Evolutionary conservation across 768 basidiomycete species (phyloP).

Genomic region (Macrocybe gigantea): DNA sequence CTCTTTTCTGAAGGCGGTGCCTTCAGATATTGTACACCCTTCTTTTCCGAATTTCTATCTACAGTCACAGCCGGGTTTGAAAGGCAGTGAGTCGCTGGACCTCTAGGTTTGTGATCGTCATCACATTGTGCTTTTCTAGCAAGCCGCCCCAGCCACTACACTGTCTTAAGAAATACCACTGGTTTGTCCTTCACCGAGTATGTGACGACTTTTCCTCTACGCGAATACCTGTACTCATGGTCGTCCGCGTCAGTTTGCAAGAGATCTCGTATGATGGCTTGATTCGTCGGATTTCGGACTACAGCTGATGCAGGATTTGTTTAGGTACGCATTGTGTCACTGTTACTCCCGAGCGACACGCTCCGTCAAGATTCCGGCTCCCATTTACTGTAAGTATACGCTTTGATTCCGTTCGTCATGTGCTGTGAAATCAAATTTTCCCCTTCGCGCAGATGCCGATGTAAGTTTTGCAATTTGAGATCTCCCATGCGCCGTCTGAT

Average conservation of each 20-base stretch:
- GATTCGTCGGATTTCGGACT: too few species aligned
- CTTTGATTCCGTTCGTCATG: not conserved
- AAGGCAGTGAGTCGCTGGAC: conserved; percentile 34
- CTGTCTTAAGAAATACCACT: conserved; percentile 31
- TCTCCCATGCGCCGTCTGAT: not conserved
- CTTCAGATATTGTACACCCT: conserved; percentile 47
- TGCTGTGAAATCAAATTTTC: not conserved
- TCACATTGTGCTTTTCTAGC: conserved; percentile 25
- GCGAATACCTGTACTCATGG: not conserved
- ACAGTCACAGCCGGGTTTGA: conserved; percentile 47
- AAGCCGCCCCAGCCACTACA: conserved; percentile 53
- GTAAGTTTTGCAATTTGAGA: conserved; percentile 23
- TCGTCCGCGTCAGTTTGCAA: conserved; percentile 28
- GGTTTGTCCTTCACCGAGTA: conserved; percentile 25
- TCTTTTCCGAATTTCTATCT: conserved; percentile 59
- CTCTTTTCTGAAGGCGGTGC: conserved; percentile 13
- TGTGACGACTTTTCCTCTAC: conserved; percentile 10
- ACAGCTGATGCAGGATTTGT: not conserved
- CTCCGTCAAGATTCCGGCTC: conserved; percentile 70
- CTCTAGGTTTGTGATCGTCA: not conserved
- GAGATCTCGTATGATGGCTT: conserved; percentile 32
- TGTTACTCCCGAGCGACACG: conserved; percentile 65
- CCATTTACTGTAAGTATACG: conserved; percentile 54
- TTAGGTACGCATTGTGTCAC: conserved; percentile 48
- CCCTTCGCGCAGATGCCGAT: conserved; percentile 42